phyloP scores from a whole-genome alignment of 2,329 filamentous ascomycete species.

The Alternaria solani region DNA sequence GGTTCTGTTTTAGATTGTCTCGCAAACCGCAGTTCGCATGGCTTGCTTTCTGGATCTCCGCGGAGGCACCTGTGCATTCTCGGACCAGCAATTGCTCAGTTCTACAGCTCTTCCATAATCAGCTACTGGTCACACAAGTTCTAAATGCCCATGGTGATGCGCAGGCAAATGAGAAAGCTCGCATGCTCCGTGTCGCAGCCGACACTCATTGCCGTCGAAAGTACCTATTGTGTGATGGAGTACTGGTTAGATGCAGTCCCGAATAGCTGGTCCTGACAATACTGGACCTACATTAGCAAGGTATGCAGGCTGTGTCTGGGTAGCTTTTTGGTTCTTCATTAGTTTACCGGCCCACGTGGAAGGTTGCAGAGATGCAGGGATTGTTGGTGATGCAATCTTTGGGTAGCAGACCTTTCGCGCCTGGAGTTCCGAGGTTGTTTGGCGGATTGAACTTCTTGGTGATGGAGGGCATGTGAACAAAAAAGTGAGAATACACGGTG shows the following conservation, averaged over 20 bases:
- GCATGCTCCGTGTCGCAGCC: conserved; percentile 12
- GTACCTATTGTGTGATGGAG: background rate
- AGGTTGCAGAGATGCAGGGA: background rate
- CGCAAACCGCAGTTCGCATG: conserved; percentile 9
- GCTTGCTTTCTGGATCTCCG: background rate
- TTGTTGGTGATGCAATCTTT: background rate
- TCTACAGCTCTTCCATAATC: conserved; percentile 6
- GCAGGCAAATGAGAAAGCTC: conserved; percentile 11
- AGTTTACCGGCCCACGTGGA: background rate
- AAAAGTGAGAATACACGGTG: background rate
- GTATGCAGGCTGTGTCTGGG: background rate
- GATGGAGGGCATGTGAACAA: background rate
- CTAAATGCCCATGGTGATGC: conserved; percentile 13
- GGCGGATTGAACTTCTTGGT: background rate
- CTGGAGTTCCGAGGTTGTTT: background rate
- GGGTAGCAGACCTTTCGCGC: background rate
- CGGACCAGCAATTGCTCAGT: background rate
- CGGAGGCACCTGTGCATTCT: background rate
- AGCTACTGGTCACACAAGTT: background rate
- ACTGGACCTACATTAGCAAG: background rate
- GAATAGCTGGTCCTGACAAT: background rate
- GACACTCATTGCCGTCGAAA: conserved; percentile 1
- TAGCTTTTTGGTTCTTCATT: background rate
- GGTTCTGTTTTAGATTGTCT: conserved; percentile 6
- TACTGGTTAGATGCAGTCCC: background rate